Percentiles rank a stretch among this genome's conserved stretches.
These are phyloP conservation scores for Nicotiana knightiana DNA, from an alignment of 257 asterid genomes.

Conservation along the genomic window DNA sequence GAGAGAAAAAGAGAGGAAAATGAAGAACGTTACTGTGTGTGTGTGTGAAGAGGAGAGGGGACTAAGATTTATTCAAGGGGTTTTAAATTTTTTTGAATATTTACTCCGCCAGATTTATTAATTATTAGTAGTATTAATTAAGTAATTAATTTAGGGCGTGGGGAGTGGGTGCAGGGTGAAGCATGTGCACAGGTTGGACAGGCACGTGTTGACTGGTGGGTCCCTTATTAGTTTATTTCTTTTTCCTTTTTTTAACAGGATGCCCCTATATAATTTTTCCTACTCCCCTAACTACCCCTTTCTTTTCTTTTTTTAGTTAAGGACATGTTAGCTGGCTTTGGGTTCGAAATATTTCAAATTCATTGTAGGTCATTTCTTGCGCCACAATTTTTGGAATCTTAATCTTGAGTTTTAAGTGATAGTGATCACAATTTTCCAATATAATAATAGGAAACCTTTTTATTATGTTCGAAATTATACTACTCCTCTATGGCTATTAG, in stretches of 20 bases:
- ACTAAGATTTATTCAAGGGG: neutral
- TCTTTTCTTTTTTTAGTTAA: neutral
- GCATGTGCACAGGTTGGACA: slow-evolving; percentile 30
- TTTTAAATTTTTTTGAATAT: slow-evolving; percentile 11
- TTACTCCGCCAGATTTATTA: slow-evolving; percentile 15
- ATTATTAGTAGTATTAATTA: neutral
- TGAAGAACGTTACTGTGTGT: slow-evolving; percentile 10
- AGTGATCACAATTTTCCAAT: neutral
- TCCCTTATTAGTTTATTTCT: neutral
- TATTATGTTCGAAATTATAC: neutral
- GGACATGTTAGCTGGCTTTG: neutral
- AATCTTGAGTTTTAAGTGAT: neutral
- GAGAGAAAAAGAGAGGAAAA: neutral
- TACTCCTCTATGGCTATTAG: no score
- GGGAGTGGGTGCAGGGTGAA: neutral
- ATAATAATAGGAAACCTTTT: neutral
- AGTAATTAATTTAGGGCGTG: neutral
- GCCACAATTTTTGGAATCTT: neutral
- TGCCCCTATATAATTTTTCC: neutral
- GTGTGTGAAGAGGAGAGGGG: neutral
- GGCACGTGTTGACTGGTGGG: slow-evolving; percentile 27
- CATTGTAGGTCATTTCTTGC: neutral
- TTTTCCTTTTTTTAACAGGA: neutral
- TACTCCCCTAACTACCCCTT: slow-evolving; percentile 6
- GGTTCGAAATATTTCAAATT: neutral